Evolutionary conservation across 331 rosid species (phyloP).

Genomic region (Ulmus americana): DNA sequence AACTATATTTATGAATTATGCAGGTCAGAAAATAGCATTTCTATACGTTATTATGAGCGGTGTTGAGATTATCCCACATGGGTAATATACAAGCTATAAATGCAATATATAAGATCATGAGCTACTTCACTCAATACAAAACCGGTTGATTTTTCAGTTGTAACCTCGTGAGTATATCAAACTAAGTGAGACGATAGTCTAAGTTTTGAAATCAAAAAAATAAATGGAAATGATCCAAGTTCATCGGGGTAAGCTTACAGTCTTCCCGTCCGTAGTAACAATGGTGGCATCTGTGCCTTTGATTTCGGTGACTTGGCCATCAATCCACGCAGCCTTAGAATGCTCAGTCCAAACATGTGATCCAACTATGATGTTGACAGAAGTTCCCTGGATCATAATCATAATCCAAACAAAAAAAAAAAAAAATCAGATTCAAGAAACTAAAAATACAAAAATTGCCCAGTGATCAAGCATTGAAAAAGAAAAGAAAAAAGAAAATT

Average conservation of each 20-base stretch:
- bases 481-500: background rate
- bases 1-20: too few relatives aligned
- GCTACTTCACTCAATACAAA: too few relatives aligned
- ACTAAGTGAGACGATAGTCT: too few relatives aligned
- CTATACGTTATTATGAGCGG: too few relatives aligned
- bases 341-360: conserved; percentile 83
- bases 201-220: background rate
- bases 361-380: conserved; percentile 79
- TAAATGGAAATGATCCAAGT: background rate
- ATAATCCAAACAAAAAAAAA: conserved; percentile 7
- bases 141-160: too few relatives aligned
- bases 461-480: background rate
- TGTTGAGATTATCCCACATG: too few relatives aligned
- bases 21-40: too few relatives aligned
- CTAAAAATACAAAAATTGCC: background rate
- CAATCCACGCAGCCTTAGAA: conserved; percentile 66
- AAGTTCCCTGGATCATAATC: conserved; percentile 58
- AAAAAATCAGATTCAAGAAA: background rate
- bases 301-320: conserved; percentile 61
- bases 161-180: too few relatives aligned
- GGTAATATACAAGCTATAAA: too few relatives aligned
- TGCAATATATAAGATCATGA: too few relatives aligned
- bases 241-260: conserved; percentile 36
- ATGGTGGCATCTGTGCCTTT: conserved; percentile 48
- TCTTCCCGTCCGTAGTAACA: conserved; percentile 42